Percentiles rank a stretch among this genome's conserved stretches.
These are phyloP conservation scores for Ophiostoma novo-ulmi DNA, from an alignment of 2,329 filamentous ascomycete species.

Conservation along the genomic window DNA sequence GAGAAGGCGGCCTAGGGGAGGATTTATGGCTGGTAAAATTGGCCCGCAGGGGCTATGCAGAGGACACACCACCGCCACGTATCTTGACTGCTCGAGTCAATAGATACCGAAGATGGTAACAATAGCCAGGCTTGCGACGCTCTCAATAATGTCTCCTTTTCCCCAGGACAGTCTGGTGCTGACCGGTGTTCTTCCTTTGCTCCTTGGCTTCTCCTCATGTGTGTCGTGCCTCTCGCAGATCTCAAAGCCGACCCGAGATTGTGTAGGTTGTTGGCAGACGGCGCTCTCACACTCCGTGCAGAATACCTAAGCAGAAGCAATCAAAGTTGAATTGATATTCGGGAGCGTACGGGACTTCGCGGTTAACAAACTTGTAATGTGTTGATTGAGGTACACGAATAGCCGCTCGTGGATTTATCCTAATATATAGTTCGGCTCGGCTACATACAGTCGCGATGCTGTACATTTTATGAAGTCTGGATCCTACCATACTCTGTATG, in stretches of 20 bases:
- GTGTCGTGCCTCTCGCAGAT: not conserved
- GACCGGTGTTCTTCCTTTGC: not conserved
- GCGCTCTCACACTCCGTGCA: not conserved
- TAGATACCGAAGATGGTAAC: not conserved
- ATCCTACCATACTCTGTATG: too few species aligned
- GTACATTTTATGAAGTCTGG: not conserved
- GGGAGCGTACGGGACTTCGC: not conserved
- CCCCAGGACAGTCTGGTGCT: not conserved
- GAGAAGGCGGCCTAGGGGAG: not conserved
- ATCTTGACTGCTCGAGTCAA: not conserved
- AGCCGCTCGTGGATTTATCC: not conserved
- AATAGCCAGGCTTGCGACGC: not conserved
- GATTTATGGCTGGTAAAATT: not conserved
- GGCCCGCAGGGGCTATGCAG: not conserved
- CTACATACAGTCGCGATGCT: not conserved
- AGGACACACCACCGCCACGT: slow-evolving; percentile 12
- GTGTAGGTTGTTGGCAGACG: not conserved
- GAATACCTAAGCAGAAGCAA: not conserved
- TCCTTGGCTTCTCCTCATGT: not conserved
- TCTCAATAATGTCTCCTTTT: not conserved
- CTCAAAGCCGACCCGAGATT: not conserved
- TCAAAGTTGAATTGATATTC: not conserved
- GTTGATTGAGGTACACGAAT: not conserved
- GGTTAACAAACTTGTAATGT: not conserved
- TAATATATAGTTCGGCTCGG: not conserved